Conservation (phyloP, 2,329 filamentous ascomycete species). For the Xylariaceae sp. region DNA sequence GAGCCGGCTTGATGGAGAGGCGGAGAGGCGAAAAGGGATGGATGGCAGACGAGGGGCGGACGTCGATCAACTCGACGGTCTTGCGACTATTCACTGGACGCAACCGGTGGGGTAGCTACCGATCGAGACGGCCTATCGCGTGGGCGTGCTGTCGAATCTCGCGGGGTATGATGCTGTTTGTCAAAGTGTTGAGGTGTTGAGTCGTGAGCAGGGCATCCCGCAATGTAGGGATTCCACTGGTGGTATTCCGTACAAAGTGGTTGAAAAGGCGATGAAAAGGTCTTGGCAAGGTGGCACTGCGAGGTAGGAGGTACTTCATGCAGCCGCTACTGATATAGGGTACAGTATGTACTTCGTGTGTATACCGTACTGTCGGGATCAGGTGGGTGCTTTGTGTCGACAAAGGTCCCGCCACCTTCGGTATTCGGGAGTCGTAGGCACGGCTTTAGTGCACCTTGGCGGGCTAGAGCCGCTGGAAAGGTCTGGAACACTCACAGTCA, state of each 20-base stretch:
- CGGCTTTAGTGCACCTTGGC: too few species aligned
- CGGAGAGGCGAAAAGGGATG: neutral
- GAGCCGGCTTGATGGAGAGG: neutral
- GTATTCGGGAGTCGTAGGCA: too few species aligned
- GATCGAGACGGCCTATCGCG: neutral
- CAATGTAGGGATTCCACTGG: neutral
- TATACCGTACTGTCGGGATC: too few species aligned
- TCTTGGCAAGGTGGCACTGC: constrained; percentile 13
- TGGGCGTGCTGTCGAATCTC: too few species aligned
- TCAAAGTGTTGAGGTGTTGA: neutral
- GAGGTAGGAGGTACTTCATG: neutral
- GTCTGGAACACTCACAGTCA: too few species aligned
- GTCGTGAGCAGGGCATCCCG: neutral
- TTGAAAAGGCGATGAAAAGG: neutral
- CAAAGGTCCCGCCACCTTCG: too few species aligned
- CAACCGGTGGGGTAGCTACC: neutral
- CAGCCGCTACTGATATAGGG: neutral
- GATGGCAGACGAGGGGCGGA: neutral
- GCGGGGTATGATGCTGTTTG: neutral
- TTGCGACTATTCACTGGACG: neutral
- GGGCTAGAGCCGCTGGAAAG: too few species aligned
- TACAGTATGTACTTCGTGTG: neutral
- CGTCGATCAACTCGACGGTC: neutral
- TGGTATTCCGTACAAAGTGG: neutral
- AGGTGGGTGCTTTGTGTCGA: too few species aligned